These are phyloP conservation scores for Ogataea pignaliae DNA, from an alignment of 805 yeast species.

Conservation along the genomic window DNA sequence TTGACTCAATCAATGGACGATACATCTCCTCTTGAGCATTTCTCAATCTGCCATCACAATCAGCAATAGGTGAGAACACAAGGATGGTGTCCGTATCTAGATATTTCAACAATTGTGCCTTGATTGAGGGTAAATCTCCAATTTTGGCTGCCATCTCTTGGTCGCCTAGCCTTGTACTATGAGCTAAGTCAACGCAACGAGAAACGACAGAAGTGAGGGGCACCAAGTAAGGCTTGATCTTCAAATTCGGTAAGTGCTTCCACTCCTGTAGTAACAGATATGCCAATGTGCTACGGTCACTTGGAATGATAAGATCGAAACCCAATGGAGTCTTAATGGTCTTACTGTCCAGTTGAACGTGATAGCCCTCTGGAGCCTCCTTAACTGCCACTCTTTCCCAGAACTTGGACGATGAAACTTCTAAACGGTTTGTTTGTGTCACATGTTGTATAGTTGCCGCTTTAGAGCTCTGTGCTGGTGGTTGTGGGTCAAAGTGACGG, in stretches of 20 bases:
- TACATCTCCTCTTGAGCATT: constrained; percentile 74
- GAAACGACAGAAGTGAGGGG: constrained; percentile 88
- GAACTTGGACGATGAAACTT: constrained; percentile 66
- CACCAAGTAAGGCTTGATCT: constrained; percentile 70
- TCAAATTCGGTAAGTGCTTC: constrained; percentile 63
- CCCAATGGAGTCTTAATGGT: constrained; percentile 86
- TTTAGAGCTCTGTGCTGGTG: not conserved
- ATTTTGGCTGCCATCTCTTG: constrained; percentile 53
- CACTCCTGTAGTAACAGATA: constrained; percentile 82
- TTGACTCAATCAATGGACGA: constrained; percentile 65
- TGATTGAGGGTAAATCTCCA: constrained; percentile 56
- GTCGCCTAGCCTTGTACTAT: constrained; percentile 34
- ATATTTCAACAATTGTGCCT: constrained; percentile 64
- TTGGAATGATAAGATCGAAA: constrained; percentile 60
- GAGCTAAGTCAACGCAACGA: constrained; percentile 73
- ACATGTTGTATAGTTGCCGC: constrained; percentile 43
- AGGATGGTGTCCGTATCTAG: constrained; percentile 92
- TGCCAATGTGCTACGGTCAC: constrained; percentile 57
- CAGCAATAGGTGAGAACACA: constrained; percentile 74
- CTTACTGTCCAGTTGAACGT: constrained; percentile 66
- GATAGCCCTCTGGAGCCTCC: constrained; percentile 34
- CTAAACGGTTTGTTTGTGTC: constrained; percentile 64
- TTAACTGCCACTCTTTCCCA: constrained; percentile 67
- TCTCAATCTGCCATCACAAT: constrained; percentile 80
- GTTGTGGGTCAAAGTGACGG: constrained; percentile 7